Conservation (phyloP, 371 early-diverging fungal genomes). For the Mucor saturninus region DNA sequence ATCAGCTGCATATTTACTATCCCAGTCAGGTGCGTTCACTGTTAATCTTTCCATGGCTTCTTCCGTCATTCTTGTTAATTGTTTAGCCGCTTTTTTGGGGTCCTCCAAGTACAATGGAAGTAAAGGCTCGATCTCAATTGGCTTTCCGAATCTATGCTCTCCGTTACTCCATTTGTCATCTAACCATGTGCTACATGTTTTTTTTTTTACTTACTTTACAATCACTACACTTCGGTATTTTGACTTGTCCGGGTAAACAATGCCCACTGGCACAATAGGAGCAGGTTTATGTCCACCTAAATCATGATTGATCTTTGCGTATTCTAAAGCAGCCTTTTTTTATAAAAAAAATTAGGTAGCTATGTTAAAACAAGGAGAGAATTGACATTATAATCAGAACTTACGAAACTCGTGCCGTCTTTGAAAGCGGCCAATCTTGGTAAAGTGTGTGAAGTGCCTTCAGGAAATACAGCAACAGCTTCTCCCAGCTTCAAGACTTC, state of each 20-base stretch:
- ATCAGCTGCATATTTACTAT: constrained; percentile 54
- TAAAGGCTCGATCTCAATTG: constrained; percentile 54
- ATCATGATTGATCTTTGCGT: constrained; percentile 45
- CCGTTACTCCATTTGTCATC: not conserved
- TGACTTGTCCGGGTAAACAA: constrained; percentile 62
- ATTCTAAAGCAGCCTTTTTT: constrained; percentile 54
- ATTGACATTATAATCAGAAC: constrained; percentile 2
- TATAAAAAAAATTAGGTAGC: not conserved
- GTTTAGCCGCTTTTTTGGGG: constrained; percentile 54
- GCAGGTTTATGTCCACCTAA: constrained; percentile 35
- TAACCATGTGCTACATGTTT: not conserved
- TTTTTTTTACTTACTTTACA: constrained; percentile 43
- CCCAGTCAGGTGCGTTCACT: constrained; percentile 60
- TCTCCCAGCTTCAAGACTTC: constrained; percentile 54
- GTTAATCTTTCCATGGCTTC: constrained; percentile 44
- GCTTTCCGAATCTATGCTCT: constrained; percentile 50
- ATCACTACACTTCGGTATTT: constrained; percentile 61
- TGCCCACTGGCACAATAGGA: constrained; percentile 56
- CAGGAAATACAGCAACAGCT: constrained; percentile 63
- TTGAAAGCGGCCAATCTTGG: constrained; percentile 49
- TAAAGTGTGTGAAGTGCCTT: constrained; percentile 60
- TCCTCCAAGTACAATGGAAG: constrained; percentile 49
- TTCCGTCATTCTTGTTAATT: constrained; percentile 47
- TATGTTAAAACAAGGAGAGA: not conserved
- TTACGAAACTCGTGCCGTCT: constrained; percentile 58